These are phyloP conservation scores for Puccinia hordei DNA, from an alignment of 1,284 basidiomycete species.

Conservation along the genomic window DNA sequence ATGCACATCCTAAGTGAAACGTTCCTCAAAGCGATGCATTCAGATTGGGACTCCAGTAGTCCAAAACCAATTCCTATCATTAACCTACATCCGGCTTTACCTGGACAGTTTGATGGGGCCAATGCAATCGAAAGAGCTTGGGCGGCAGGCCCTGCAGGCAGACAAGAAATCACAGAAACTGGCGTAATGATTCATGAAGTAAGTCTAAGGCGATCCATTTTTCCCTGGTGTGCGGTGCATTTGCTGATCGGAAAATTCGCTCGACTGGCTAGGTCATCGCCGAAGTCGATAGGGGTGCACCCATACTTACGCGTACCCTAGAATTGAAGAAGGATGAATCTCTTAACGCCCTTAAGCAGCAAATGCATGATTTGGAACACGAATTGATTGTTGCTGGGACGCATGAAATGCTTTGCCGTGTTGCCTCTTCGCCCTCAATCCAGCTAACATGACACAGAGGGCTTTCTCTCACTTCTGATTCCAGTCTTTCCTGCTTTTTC, in stretches of 20 bases:
- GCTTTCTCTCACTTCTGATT: not conserved
- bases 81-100: slow-evolving; percentile 94
- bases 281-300: slow-evolving; percentile 89
- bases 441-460: not conserved
- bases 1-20: slow-evolving; percentile 80
- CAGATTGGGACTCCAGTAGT: slow-evolving; percentile 18
- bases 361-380: slow-evolving; percentile 84
- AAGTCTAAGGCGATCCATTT: not conserved
- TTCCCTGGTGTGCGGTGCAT: not conserved
- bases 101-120: slow-evolving; percentile 90
- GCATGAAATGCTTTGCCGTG: slow-evolving; percentile 65
- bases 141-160: slow-evolving; percentile 78
- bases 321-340: slow-evolving; percentile 71
- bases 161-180: slow-evolving; percentile 60
- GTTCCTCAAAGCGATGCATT: slow-evolving; percentile 63
- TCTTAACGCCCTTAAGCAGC: slow-evolving; percentile 72
- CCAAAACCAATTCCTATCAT: slow-evolving; percentile 73
- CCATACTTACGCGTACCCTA: slow-evolving; percentile 78
- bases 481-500: too few species aligned
- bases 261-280: slow-evolving; percentile 67
- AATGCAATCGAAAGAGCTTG: slow-evolving; percentile 85
- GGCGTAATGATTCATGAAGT: slow-evolving; percentile 92
- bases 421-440: not conserved
- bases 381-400: slow-evolving; percentile 85
- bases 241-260: not conserved